Percentiles rank a stretch among this genome's conserved stretches.
Conservation (phyloP, 768 basidiomycete genomes). For the Pisolithus albus region DNA sequence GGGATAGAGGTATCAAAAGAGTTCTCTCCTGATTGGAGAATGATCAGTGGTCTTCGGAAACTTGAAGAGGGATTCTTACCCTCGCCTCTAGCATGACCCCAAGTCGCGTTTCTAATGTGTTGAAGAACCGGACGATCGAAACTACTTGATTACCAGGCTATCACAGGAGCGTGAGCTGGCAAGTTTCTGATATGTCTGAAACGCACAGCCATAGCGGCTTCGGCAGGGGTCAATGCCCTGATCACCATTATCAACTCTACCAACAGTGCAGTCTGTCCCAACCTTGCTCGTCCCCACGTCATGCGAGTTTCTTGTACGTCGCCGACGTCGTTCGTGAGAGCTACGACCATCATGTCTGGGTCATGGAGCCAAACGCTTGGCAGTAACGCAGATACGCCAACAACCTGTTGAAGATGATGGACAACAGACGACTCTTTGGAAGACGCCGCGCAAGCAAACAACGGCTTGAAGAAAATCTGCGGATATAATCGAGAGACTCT, state of each 20-base stretch:
- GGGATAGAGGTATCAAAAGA: slow-evolving; percentile 44
- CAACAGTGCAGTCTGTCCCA: slow-evolving; percentile 58
- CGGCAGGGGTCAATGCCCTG: slow-evolving; percentile 36
- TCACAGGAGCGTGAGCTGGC: not conserved
- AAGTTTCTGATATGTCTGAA: not conserved
- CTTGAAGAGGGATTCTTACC: slow-evolving; percentile 28
- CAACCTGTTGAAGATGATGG: slow-evolving; percentile 51
- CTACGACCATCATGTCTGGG: slow-evolving; percentile 69
- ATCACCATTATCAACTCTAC: slow-evolving; percentile 55
- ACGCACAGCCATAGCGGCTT: slow-evolving; percentile 36
- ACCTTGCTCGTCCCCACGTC: slow-evolving; percentile 42
- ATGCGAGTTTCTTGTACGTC: slow-evolving; percentile 11
- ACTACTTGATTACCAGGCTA: not conserved
- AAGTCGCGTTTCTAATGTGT: slow-evolving; percentile 49
- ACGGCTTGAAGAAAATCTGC: slow-evolving; percentile 62
- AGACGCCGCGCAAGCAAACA: slow-evolving; percentile 64
- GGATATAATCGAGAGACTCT: slow-evolving; percentile 47
- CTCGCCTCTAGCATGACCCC: slow-evolving; percentile 51
- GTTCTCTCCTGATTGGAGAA: slow-evolving; percentile 44
- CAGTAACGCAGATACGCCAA: slow-evolving; percentile 45
- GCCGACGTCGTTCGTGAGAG: slow-evolving; percentile 46
- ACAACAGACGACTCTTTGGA: slow-evolving; percentile 53
- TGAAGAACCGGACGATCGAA: slow-evolving; percentile 32
- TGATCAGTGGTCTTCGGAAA: not conserved
- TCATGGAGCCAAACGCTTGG: slow-evolving; percentile 62